These are phyloP conservation scores for Achlya hypogyna DNA, from an alignment of 352 stramenopile species.

Conservation along the genomic window DNA sequence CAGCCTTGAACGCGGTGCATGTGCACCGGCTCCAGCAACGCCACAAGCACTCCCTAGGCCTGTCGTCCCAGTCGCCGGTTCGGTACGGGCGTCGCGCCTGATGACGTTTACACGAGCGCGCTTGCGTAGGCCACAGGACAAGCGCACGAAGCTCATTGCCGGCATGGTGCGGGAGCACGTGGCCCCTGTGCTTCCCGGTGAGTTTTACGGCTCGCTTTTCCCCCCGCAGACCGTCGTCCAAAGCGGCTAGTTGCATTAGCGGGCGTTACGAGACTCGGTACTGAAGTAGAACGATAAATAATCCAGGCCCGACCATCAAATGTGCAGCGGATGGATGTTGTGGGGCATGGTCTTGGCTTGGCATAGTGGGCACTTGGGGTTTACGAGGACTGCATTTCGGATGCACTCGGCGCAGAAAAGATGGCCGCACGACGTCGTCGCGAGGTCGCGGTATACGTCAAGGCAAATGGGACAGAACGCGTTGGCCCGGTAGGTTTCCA, in stretches of 20 bases:
- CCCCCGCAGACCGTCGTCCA: conserved; percentile 4
- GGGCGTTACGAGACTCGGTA: background rate
- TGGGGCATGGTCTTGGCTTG: background rate
- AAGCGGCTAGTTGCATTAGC: background rate
- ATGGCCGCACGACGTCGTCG: conserved; percentile 16
- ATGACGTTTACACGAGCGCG: background rate
- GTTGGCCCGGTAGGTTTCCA: background rate
- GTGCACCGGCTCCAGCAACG: conserved; percentile 14
- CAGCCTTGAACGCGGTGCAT: conserved; percentile 57
- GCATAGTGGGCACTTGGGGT: conserved; percentile 11
- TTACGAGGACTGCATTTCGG: background rate
- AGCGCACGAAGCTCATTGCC: conserved; percentile 58
- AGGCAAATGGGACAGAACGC: conserved; percentile 16
- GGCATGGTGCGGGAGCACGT: conserved; percentile 74
- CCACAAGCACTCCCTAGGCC: conserved; percentile 16
- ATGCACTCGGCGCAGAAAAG: conserved; percentile 11
- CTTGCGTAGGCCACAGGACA: conserved; percentile 34
- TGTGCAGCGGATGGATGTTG: conserved; percentile 6
- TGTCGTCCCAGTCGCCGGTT: conserved; percentile 16
- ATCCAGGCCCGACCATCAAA: background rate
- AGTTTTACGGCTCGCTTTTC: conserved; percentile 82
- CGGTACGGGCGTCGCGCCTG: background rate
- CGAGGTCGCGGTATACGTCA: background rate
- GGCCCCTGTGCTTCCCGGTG: conserved; percentile 65
- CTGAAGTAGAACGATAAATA: background rate